Conservation (phyloP, 345 rosid genomes). For the Hevea brasiliensis region DNA sequence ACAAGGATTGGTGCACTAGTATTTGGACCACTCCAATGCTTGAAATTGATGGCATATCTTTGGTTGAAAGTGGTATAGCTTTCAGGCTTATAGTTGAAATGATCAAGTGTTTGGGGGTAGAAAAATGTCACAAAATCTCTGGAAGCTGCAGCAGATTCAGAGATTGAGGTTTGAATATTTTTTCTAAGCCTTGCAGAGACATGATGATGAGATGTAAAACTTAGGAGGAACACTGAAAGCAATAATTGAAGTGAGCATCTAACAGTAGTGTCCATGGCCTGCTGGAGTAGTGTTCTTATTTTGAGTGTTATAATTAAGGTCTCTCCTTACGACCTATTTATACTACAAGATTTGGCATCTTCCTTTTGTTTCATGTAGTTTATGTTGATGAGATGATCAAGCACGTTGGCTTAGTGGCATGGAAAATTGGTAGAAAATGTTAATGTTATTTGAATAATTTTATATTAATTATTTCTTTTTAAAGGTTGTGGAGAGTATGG, state of each 20-base stretch:
- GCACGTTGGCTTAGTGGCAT: background rate
- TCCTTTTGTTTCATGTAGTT: no score
- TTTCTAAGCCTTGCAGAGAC: slow-evolving; percentile 6
- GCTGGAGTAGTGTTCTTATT: background rate
- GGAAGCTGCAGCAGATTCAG: background rate
- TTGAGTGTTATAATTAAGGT: background rate
- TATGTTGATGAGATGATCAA: background rate
- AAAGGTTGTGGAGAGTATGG: no score
- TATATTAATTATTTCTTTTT: no score
- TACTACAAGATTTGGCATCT: background rate
- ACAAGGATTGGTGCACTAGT: slow-evolving; percentile 16
- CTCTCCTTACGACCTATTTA: background rate
- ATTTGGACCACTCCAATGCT: slow-evolving; percentile 19
- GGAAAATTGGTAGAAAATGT: no score
- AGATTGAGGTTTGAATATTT: background rate
- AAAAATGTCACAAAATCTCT: background rate
- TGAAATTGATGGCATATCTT: slow-evolving; percentile 12
- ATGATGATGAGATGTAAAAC: background rate
- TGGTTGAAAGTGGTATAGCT: slow-evolving; percentile 15
- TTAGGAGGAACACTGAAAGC: background rate
- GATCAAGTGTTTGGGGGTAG: slow-evolving; percentile 18
- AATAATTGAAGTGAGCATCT: background rate
- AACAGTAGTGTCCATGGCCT: background rate
- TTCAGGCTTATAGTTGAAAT: slow-evolving; percentile 20
- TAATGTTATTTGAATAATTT: no score